Evolutionary conservation across 1,284 basidiomycete species (phyloP).

Genomic region (Schizopora paradoxa): DNA sequence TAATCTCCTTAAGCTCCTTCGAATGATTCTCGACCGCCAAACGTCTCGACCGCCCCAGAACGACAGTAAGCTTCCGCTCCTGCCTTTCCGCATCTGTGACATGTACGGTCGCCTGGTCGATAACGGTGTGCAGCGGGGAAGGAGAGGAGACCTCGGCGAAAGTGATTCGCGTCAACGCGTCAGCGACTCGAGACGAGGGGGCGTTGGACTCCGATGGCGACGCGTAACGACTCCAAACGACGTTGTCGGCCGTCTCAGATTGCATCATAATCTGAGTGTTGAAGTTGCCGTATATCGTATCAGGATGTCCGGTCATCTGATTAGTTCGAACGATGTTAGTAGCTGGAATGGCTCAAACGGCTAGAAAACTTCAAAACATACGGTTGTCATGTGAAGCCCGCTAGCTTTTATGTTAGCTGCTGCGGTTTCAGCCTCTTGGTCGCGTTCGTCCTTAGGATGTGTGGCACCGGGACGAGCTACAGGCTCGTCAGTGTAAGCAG

Average conservation of each 20-base stretch:
- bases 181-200: slow-evolving; percentile 28
- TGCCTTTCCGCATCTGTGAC: slow-evolving; percentile 22
- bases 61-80: slow-evolving; percentile 45
- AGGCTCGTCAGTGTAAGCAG: slow-evolving; percentile 13
- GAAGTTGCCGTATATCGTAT: slow-evolving; percentile 41
- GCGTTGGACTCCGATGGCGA: slow-evolving; percentile 18
- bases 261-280: slow-evolving; percentile 38
- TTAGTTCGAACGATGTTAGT: slow-evolving; percentile 14
- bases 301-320: slow-evolving; percentile 32
- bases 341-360: not conserved
- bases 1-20: slow-evolving; percentile 57
- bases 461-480: slow-evolving; percentile 25
- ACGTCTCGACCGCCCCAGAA: slow-evolving; percentile 67
- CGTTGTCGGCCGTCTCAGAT: slow-evolving; percentile 31
- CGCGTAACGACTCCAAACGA: slow-evolving; percentile 20
- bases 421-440: slow-evolving; percentile 27
- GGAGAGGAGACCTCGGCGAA: slow-evolving; percentile 51
- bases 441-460: slow-evolving; percentile 19
- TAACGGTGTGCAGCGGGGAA: slow-evolving; percentile 47
- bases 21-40: slow-evolving; percentile 60
- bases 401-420: slow-evolving; percentile 30
- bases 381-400: slow-evolving; percentile 40
- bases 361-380: too few relatives aligned
- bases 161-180: slow-evolving; percentile 45
- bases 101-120: slow-evolving; percentile 29